A percentile compares a stretch with the other conserved stretches of the same genome.
phyloP scores from a whole-genome alignment of 805 yeast genomes.

The Metschnikowia aberdeeniae region DNA sequence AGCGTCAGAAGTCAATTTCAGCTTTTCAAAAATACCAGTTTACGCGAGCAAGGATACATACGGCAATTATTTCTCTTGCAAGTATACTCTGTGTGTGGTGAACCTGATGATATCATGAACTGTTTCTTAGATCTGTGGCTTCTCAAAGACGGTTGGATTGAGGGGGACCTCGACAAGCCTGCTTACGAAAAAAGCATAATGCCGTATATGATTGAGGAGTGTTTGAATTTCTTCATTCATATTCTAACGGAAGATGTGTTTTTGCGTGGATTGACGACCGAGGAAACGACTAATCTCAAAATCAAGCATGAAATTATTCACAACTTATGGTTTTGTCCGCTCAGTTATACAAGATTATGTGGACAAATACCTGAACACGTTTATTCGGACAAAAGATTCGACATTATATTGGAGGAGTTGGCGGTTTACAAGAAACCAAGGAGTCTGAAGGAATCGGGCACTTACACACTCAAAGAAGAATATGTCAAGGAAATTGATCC shows the following conservation, averaged over 20 bases:
- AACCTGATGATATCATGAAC: slow-evolving; percentile 53
- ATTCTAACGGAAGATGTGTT: slow-evolving; percentile 64
- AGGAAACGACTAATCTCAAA: slow-evolving; percentile 46
- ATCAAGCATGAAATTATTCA: slow-evolving; percentile 76
- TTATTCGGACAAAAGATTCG: slow-evolving; percentile 70
- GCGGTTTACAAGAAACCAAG: slow-evolving; percentile 32
- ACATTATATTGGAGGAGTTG: slow-evolving; percentile 35
- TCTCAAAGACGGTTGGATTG: slow-evolving; percentile 35
- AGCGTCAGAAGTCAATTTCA: slow-evolving; percentile 75
- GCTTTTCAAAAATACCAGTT: slow-evolving; percentile 70
- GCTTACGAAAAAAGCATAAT: slow-evolving; percentile 45
- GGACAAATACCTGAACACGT: slow-evolving; percentile 73
- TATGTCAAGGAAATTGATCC: slow-evolving; percentile 46
- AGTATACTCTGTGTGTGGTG: slow-evolving; percentile 45
- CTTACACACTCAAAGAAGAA: slow-evolving; percentile 34
- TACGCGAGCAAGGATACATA: slow-evolving; percentile 77
- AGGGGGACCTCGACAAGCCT: slow-evolving; percentile 8
- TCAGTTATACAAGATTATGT: slow-evolving; percentile 67
- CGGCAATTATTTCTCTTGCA: slow-evolving; percentile 78
- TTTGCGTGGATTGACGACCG: slow-evolving; percentile 46
- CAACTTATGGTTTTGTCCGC: slow-evolving; percentile 69
- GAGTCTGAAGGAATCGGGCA: slow-evolving; percentile 33
- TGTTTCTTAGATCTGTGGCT: slow-evolving; percentile 70
- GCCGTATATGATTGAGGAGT: slow-evolving; percentile 74
- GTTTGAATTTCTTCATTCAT: slow-evolving; percentile 61